Conservation (phyloP, 108 stramenopile species). For the Skeletonema grethae region DNA sequence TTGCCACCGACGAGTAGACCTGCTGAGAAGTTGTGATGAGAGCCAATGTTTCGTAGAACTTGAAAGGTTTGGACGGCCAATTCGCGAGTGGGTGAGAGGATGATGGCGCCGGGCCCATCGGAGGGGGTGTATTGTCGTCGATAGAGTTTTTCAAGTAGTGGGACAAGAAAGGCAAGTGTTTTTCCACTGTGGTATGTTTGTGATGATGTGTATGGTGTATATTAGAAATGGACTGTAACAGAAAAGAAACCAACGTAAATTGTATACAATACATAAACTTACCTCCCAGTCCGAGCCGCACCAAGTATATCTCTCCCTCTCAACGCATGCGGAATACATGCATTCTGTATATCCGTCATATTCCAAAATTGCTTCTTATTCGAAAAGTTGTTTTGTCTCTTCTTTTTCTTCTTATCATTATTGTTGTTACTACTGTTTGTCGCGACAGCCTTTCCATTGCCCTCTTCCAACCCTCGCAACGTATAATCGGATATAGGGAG, state of each 20-base stretch:
- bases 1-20: slow-evolving; percentile 97
- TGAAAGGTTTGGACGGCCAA: slow-evolving; percentile 99
- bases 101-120: slow-evolving; percentile 94
- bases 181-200: slow-evolving; percentile 63
- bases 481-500: slow-evolving; percentile 73
- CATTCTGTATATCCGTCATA: slow-evolving; percentile 93
- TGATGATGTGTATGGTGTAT: neutral
- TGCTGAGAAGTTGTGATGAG: slow-evolving; percentile 89
- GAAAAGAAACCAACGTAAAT: slow-evolving; percentile 5
- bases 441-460: slow-evolving; percentile 19
- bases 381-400: slow-evolving; percentile 9
- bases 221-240: neutral
- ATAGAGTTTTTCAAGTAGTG: slow-evolving; percentile 86
- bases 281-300: slow-evolving; percentile 92
- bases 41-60: slow-evolving; percentile 87
- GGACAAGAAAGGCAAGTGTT: slow-evolving; percentile 90
- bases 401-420: slow-evolving; percentile 43
- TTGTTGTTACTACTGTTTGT: neutral
- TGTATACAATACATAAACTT: neutral
- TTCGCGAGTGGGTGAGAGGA: slow-evolving; percentile 98
- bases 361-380: slow-evolving; percentile 72
- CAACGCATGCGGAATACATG: slow-evolving; percentile 93
- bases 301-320: slow-evolving; percentile 92
- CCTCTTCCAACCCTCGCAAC: slow-evolving; percentile 71
- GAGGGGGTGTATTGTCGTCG: slow-evolving; percentile 68